A percentile compares a stretch with the other conserved stretches of the same genome.
phyloP scores from a whole-genome alignment of 768 basidiomycete species.

The Boletus speciosus region DNA sequence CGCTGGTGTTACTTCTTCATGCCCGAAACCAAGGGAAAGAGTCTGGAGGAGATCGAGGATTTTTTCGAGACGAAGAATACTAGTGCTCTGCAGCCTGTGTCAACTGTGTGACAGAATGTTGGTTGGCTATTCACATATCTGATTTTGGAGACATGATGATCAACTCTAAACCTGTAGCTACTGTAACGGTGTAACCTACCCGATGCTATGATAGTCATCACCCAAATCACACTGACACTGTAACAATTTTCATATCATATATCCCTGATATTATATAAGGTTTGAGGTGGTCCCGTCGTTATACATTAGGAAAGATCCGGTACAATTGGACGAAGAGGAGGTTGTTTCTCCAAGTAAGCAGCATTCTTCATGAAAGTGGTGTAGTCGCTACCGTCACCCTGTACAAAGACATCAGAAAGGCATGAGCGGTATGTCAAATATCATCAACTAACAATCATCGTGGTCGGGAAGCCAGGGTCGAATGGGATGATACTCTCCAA shows the following conservation, averaged over 20 bases:
- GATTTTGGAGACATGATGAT: background rate
- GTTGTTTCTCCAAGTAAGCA: conserved; percentile 21
- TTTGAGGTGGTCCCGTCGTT: no score
- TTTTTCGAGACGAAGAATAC: conserved; percentile 30
- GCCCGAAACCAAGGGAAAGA: conserved; percentile 45
- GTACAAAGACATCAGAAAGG: background rate
- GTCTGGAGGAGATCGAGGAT: conserved; percentile 40
- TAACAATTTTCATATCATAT: no score
- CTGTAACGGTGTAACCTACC: no score
- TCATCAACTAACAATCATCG: conserved; percentile 30
- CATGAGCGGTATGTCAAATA: background rate
- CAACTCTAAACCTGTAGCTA: background rate
- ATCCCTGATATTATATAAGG: no score
- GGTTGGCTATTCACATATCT: background rate
- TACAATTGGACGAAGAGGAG: background rate
- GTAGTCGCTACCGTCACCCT: conserved; percentile 29
- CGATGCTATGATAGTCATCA: no score
- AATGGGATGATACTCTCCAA: conserved; percentile 38
- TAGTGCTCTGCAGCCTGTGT: background rate
- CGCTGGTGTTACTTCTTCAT: conserved; percentile 36
- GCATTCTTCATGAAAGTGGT: conserved; percentile 1
- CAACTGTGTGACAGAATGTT: background rate
- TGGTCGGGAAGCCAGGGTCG: conserved; percentile 37
- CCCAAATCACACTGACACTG: no score
- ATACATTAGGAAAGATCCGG: background rate